Evolutionary conservation across 495 filamentous ascomycete species (phyloP).

Genomic region (Annulohypoxylon bovei): DNA sequence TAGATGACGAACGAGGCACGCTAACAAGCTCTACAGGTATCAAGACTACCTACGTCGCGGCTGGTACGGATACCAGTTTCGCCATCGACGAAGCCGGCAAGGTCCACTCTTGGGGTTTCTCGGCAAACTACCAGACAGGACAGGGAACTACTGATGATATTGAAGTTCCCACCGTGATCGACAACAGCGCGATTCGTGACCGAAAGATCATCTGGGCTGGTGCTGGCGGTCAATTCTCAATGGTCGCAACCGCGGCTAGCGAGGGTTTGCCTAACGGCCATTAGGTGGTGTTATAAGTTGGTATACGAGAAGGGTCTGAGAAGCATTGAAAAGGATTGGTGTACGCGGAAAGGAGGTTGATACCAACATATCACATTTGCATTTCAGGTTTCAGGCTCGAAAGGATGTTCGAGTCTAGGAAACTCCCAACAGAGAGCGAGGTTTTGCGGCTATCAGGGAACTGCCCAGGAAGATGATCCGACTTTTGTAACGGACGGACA

Average conservation of each 20-base stretch:
- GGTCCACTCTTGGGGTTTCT: conserved; percentile 76
- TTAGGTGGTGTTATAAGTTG: neutral
- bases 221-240: conserved; percentile 70
- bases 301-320: neutral
- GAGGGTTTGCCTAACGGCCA: conserved; percentile 13
- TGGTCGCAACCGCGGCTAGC: conserved; percentile 55
- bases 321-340: neutral
- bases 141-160: conserved; percentile 65
- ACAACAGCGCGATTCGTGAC: conserved; percentile 66
- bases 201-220: conserved; percentile 64
- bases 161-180: conserved; percentile 63
- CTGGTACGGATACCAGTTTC: conserved; percentile 67
- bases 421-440: conserved; percentile 3
- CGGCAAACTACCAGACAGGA: conserved; percentile 71
- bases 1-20: neutral
- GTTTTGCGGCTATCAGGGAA: conserved; percentile 1
- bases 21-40: conserved; percentile 36
- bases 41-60: conserved; percentile 48
- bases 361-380: conserved; percentile 26
- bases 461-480: neutral
- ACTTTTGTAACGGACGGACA: conserved; percentile 2
- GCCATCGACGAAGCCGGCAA: conserved; percentile 63
- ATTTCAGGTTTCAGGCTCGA: conserved; percentile 3
- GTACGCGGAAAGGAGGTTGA: neutral
- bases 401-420: neutral